These are phyloP conservation scores for Kodamaea jinghongensis DNA, from an alignment of 805 yeast species.

Conservation along the genomic window DNA sequence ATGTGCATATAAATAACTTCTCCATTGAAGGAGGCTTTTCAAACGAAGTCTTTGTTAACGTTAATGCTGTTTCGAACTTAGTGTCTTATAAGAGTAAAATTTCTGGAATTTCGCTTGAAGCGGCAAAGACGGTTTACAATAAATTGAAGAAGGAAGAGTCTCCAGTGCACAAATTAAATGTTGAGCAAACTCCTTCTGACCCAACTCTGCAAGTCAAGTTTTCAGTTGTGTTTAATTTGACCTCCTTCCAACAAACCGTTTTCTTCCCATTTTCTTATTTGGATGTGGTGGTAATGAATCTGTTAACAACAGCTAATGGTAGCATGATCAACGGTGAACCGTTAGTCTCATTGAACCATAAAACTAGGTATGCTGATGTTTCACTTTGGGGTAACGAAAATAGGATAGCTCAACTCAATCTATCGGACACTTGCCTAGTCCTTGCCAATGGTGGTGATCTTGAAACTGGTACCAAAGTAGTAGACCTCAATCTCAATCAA, in stretches of 20 bases:
- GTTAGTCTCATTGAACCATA: not conserved
- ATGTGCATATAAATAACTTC: conserved; percentile 14
- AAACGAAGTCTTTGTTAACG: conserved; percentile 3
- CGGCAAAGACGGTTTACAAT: too few species aligned
- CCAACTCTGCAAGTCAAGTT: too few species aligned
- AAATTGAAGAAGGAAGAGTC: too few species aligned
- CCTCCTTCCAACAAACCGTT: conserved; percentile 12
- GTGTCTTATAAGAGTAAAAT: conserved; percentile 20
- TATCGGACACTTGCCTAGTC: conserved; percentile 8
- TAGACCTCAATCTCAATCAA: conserved; percentile 10
- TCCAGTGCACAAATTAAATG: too few species aligned
- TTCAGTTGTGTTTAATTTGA: conserved; percentile 1
- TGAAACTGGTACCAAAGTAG: conserved; percentile 12
- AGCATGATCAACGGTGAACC: not conserved
- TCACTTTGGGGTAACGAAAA: conserved; percentile 9
- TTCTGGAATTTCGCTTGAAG: conserved; percentile 13
- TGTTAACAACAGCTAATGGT: conserved; percentile 1
- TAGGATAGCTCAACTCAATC: conserved; percentile 5
- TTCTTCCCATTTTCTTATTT: conserved; percentile 12
- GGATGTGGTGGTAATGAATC: conserved; percentile 7
- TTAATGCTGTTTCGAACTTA: conserved; percentile 14
- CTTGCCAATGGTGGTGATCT: conserved; percentile 16
- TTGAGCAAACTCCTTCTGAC: too few species aligned
- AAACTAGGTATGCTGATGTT: conserved; percentile 2
- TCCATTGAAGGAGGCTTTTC: conserved; percentile 1